Evolutionary conservation across 2,329 filamentous ascomycete genomes (phyloP), one percentile per base, ranked within the genome.

Genomic region (Elsinoe batatas): DNA sequence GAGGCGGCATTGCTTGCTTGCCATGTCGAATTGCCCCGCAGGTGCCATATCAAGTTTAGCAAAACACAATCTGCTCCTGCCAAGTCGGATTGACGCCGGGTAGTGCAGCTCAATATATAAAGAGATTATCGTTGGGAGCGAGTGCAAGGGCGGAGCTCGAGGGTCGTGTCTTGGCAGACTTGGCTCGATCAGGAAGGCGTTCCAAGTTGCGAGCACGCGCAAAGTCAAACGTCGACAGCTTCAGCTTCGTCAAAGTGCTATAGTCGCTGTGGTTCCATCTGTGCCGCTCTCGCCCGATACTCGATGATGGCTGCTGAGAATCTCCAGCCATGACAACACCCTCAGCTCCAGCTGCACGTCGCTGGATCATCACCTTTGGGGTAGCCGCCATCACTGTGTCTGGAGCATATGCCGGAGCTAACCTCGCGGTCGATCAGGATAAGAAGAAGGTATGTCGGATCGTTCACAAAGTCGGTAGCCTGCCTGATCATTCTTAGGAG

Each of bases 371-470:
- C 61, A 80, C 81, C 1, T 75, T 72, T 35, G 73, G 76, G 2
- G 74, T 83, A 15, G 74, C 78, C 8, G 74, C 77, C 13, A 75
- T 82, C 46, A 82, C 80, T 1, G 76, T 77, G 5, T 75, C 74
- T 1, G 81, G 81, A 53, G 74, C 79, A 4, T 73, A 78, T 59
- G 83, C 82, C 61, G 82, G 82, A 20, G 81, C 82, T 17, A 75
- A 76, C 5, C 60, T 84, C 58, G 83, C 82, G 65, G 76, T 73
- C 3, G 67, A 74, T 32, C 70, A 75, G 59, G 76, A 83, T 50
- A 66, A 71, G 36, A 71, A 73, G 55, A 67, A 80, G 72, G 80
- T 82, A 68, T 42, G 50, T 10, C 32, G 20, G 51, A 13, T 11
- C 35, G 17, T 53, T 35, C 46, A 17, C 20, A 5, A 33, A 32